Percentiles rank a stretch among this genome's conserved stretches.
phyloP scores from a whole-genome alignment of 1,139 yeast genomes.

The Magnusiomyces tetraspermus region DNA sequence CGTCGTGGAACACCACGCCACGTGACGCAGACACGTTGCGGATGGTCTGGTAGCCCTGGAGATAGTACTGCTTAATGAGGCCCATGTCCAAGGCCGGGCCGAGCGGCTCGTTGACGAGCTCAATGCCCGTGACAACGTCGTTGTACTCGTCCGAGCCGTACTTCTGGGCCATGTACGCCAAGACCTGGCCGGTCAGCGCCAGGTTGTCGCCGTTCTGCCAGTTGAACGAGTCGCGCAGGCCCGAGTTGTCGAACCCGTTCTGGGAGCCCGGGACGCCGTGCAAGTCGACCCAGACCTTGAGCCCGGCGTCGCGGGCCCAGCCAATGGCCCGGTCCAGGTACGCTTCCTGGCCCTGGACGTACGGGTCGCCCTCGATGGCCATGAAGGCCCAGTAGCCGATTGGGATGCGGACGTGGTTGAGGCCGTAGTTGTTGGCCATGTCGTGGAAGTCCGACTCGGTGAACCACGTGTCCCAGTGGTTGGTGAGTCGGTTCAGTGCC shows the following conservation, averaged over 20 bases:
- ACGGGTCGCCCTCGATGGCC: slow-evolving; percentile 60
- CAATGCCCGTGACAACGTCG: slow-evolving; percentile 75
- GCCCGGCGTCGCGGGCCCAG: slow-evolving; percentile 57
- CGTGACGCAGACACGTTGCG: slow-evolving; percentile 42
- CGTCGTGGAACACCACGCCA: slow-evolving; percentile 61
- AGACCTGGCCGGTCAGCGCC: slow-evolving; percentile 43
- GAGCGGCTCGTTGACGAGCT: slow-evolving; percentile 82
- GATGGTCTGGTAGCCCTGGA: slow-evolving; percentile 44
- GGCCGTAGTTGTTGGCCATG: slow-evolving; percentile 51
- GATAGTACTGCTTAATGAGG: slow-evolving; percentile 48
- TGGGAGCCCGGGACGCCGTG: slow-evolving; percentile 97
- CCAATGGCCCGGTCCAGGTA: slow-evolving; percentile 66
- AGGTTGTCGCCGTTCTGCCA: slow-evolving; percentile 45
- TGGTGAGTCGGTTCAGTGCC: slow-evolving; percentile 43
- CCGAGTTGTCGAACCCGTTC: slow-evolving; percentile 94
- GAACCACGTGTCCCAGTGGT: slow-evolving; percentile 77
- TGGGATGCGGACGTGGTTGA: slow-evolving; percentile 83
- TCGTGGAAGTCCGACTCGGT: slow-evolving; percentile 60
- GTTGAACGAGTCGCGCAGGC: slow-evolving; percentile 54
- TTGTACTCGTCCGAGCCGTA: slow-evolving; percentile 57
- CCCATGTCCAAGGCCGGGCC: slow-evolving; percentile 58
- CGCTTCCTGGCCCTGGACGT: slow-evolving; percentile 71
- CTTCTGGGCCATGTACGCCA: slow-evolving; percentile 40
- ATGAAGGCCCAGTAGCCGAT: slow-evolving; percentile 95
- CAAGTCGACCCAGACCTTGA: slow-evolving; percentile 83